These are phyloP conservation scores for Parsonsia alboflavescens DNA, from an alignment of 257 asterid species.

Conservation along the genomic window DNA sequence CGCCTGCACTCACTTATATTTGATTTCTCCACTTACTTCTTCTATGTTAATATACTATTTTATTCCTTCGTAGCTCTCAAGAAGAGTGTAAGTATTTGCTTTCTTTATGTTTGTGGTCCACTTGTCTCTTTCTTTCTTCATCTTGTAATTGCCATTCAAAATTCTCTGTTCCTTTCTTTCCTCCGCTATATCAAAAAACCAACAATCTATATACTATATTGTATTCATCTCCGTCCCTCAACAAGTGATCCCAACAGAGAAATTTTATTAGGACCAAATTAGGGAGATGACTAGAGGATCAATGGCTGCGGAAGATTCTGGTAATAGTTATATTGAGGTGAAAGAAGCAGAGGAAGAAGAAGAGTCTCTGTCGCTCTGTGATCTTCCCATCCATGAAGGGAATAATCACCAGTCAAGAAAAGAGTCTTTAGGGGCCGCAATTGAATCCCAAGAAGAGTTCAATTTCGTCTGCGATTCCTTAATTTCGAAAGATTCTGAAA, in stretches of 20 bases:
- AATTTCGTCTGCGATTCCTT: constrained; percentile 37
- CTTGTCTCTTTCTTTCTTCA: constrained; percentile 24
- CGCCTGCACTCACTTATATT: constrained; percentile 4
- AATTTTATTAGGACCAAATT: no score
- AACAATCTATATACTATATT: not conserved
- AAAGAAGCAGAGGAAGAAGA: constrained; percentile 32
- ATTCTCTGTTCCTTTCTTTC: constrained; percentile 20
- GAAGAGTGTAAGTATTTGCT: not conserved
- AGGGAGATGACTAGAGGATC: not conserved
- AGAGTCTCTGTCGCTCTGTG: constrained; percentile 75
- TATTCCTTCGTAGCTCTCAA: not conserved
- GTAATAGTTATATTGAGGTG: not conserved
- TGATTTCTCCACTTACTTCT: constrained; percentile 22
- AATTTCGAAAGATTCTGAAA: constrained; percentile 42
- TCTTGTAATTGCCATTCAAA: constrained; percentile 5
- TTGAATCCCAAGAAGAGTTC: constrained; percentile 45
- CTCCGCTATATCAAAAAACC: constrained; percentile 4
- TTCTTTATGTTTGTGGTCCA: constrained; percentile 23
- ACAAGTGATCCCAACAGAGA: not conserved
- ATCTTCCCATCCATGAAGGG: constrained; percentile 55
- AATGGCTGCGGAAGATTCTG: not conserved
- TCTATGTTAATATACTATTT: not conserved
- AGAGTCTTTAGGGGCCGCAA: not conserved
- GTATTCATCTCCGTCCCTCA: not conserved
- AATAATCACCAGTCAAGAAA: constrained; percentile 11